Conservation (phyloP, 371 early-diverging fungal genomes). For the Apophysomyces variabilis region DNA sequence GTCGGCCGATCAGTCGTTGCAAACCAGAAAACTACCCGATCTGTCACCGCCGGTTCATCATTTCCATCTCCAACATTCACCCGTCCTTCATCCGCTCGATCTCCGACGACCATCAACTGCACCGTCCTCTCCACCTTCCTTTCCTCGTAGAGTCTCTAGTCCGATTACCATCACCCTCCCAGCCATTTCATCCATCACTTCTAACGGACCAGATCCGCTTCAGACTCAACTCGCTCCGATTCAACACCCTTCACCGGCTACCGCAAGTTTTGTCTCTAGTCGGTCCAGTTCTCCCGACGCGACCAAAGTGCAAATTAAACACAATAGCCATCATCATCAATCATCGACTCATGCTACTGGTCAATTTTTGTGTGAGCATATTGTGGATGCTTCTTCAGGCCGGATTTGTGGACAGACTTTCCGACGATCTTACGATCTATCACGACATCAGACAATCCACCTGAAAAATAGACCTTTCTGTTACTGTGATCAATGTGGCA, state of each 20-base stretch:
- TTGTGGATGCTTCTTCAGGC: constrained; percentile 21
- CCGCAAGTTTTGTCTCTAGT: neutral
- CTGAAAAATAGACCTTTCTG: constrained; percentile 49
- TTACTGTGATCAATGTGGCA: constrained; percentile 48
- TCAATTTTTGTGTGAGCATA: constrained; percentile 43
- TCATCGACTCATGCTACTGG: constrained; percentile 8
- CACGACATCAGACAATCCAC: constrained; percentile 52
- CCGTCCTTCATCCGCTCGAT: constrained; percentile 37
- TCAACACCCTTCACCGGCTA: constrained; percentile 13
- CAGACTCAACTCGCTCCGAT: constrained; percentile 16
- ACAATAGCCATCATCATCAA: constrained; percentile 16
- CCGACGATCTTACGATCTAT: constrained; percentile 49
- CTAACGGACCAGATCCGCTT: constrained; percentile 9
- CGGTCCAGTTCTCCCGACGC: constrained; percentile 1
- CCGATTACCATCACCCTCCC: constrained; percentile 22
- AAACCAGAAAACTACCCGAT: constrained; percentile 34
- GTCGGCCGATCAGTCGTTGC: constrained; percentile 29
- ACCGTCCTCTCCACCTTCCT: constrained; percentile 15
- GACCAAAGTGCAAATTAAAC: constrained; percentile 9
- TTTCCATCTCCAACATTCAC: constrained; percentile 19
- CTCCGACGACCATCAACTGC: constrained; percentile 23
- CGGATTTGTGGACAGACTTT: constrained; percentile 47
- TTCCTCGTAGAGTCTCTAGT: constrained; percentile 12
- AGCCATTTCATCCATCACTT: constrained; percentile 25
- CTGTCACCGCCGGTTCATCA: constrained; percentile 25